Conservation (phyloP, 805 yeast genomes). For the Jamesozyma spencerorum region DNA sequence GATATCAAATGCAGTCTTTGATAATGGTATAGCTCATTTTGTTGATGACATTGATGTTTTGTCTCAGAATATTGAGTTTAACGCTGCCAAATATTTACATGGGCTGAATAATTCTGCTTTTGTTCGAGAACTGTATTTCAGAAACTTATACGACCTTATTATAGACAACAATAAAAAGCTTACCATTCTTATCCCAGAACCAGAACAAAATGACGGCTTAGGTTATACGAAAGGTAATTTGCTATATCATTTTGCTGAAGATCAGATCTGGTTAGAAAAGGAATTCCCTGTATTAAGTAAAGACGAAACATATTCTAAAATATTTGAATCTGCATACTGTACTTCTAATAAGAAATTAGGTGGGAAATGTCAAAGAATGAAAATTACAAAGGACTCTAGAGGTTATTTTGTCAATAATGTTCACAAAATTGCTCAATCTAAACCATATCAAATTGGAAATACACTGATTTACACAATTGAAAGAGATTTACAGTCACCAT, state of each 20-base stretch:
- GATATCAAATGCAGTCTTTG: conserved; percentile 34
- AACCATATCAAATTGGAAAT: conserved; percentile 46
- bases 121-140: conserved; percentile 60
- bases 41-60: conserved; percentile 31
- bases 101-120: conserved; percentile 53
- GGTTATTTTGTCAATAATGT: conserved; percentile 47
- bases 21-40: conserved; percentile 43
- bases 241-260: conserved; percentile 52
- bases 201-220: conserved; percentile 29
- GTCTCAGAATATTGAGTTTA: conserved; percentile 31
- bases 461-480: conserved; percentile 59
- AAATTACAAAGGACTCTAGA: conserved; percentile 29
- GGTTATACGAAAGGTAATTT: conserved; percentile 33
- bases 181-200: conserved; percentile 50
- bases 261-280: conserved; percentile 13
- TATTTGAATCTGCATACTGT: conserved; percentile 48
- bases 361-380: conserved; percentile 53
- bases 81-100: conserved; percentile 47
- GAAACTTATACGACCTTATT: conserved; percentile 47
- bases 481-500: conserved; percentile 54
- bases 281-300: conserved; percentile 9
- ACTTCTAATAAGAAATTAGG: conserved; percentile 43
- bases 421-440: conserved; percentile 33
- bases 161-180: conserved; percentile 32
- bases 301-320: conserved; percentile 12